Conservation (phyloP, 495 filamentous ascomycete species). For the Lindgomyces ingoldianus region DNA sequence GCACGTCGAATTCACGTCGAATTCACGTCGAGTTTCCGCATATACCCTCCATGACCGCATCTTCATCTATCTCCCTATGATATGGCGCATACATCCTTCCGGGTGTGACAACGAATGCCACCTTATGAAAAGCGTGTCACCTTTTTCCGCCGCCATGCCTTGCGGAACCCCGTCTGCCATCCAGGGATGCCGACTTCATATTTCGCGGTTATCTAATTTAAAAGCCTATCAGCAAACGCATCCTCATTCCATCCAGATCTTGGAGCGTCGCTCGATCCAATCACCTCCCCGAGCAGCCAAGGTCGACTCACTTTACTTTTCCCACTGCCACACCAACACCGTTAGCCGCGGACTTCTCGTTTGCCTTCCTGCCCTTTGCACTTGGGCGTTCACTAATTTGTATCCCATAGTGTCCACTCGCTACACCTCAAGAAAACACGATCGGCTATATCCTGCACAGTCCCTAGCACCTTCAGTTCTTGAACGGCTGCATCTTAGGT, state of each 20-base stretch:
- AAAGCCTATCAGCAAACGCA: neutral
- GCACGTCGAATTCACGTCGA: neutral
- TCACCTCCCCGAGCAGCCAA: neutral
- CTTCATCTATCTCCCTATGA: neutral
- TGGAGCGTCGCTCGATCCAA: neutral
- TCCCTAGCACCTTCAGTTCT: constrained; percentile 1
- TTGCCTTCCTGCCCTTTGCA: neutral
- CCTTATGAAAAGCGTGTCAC: too few species aligned
- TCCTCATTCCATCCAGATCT: constrained; percentile 1
- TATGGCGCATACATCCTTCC: too few species aligned
- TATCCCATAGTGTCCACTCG: neutral
- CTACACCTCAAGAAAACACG: constrained; percentile 3
- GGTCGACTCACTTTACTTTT: neutral
- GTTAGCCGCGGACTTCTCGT: too few species aligned
- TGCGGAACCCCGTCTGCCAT: neutral
- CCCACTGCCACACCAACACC: too few species aligned
- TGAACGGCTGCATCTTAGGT: constrained; percentile 6
- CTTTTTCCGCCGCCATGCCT: neutral
- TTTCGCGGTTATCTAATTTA: constrained; percentile 1
- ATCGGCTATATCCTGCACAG: neutral
- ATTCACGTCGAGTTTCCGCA: neutral
- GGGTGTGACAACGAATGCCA: too few species aligned
- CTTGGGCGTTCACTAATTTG: constrained; percentile 3
- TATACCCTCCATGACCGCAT: neutral
- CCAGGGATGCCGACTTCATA: neutral